Conservation (phyloP, 108 stramenopile genomes). For the Cyclotella cryptica region DNA sequence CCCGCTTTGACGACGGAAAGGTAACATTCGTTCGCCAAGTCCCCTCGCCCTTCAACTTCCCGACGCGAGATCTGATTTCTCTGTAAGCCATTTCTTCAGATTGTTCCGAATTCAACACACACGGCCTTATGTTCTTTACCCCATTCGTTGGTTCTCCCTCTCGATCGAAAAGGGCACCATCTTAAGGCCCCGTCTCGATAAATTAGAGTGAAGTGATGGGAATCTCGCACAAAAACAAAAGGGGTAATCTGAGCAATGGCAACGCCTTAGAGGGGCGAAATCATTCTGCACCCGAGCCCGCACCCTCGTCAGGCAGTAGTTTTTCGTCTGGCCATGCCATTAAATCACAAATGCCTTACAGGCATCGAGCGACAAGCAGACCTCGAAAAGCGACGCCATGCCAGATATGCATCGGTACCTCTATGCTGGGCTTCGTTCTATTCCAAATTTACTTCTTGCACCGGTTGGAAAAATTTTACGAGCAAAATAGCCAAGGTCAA, state of each 20-base stretch:
- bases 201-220: no score
- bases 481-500: not conserved
- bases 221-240: not conserved
- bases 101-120: no score
- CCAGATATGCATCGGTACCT: not conserved
- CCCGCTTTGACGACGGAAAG: no score
- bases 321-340: not conserved
- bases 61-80: no score
- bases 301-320: not conserved
- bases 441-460: slow-evolving; percentile 24
- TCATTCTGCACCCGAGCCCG: not conserved
- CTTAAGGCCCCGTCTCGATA: no score
- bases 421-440: not conserved
- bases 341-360: not conserved
- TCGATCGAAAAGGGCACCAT: no score
- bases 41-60: no score
- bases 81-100: no score
- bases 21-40: no score
- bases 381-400: not conserved
- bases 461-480: slow-evolving; percentile 4
- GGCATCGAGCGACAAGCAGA: not conserved
- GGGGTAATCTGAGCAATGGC: not conserved
- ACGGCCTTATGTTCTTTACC: no score
- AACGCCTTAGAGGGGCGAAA: not conserved
- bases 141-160: no score